Conservation (phyloP, 495 filamentous ascomycete genomes). For the Hypoxylon perforatum region DNA sequence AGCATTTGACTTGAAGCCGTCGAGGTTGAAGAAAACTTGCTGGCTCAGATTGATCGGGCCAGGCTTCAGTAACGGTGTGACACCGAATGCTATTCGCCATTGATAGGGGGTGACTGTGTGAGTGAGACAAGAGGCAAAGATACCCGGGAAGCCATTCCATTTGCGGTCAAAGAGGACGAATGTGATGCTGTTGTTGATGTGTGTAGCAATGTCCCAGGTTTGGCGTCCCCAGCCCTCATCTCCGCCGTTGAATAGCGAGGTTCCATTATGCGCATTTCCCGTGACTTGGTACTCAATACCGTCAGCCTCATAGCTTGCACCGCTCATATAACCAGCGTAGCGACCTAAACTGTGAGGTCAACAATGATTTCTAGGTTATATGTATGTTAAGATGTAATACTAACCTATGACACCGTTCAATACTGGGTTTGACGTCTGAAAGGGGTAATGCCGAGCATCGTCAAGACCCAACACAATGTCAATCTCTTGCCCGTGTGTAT, state of each 20-base stretch:
- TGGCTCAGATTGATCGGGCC: background rate
- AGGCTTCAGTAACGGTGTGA: background rate
- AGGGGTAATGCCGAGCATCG: background rate
- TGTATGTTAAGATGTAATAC: background rate
- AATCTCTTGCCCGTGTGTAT: slow-evolving; percentile 4
- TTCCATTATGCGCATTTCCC: background rate
- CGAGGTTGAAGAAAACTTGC: background rate
- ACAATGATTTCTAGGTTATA: background rate
- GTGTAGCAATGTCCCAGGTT: background rate
- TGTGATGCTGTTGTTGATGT: background rate
- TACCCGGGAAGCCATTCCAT: slow-evolving; percentile 3
- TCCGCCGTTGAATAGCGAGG: background rate
- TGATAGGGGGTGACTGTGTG: background rate
- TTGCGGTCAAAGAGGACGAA: slow-evolving; percentile 11
- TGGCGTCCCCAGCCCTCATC: background rate
- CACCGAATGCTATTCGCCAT: background rate
- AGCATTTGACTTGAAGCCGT: background rate
- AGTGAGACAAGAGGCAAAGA: background rate
- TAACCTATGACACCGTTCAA: background rate
- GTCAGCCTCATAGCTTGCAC: background rate
- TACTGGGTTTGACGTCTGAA: background rate
- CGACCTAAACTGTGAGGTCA: background rate
- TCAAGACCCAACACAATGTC: slow-evolving; percentile 8
- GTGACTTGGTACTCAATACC: background rate
- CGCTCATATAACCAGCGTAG: background rate